phyloP scores from a whole-genome alignment of 176 grass and related monocot genomes.

The Oryza nivara region DNA sequence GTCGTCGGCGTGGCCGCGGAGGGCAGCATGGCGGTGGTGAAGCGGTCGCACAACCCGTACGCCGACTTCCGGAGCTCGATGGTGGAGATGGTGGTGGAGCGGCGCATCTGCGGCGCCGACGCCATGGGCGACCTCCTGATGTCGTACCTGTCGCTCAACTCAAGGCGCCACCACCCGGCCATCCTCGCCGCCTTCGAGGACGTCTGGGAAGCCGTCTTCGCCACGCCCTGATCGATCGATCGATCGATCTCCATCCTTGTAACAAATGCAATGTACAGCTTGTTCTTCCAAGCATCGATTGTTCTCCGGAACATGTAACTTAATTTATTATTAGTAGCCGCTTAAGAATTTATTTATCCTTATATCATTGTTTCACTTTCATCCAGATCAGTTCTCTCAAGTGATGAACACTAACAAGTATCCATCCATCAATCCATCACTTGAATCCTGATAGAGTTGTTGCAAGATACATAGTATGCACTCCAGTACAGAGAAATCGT shows the following conservation, averaged over 20 bases:
- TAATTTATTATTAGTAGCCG: background rate
- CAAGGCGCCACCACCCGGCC: conserved; percentile 58
- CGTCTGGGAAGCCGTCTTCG: conserved; percentile 62
- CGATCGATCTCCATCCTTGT: background rate
- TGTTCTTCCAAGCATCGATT: background rate
- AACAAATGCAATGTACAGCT: background rate
- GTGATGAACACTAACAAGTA: background rate
- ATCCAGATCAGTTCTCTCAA: background rate
- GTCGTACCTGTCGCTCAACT: conserved; percentile 69
- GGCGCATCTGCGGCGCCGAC: conserved; percentile 38
- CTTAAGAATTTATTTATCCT: no score
- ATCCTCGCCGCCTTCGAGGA: conserved; percentile 78
- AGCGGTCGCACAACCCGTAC: conserved; percentile 67
- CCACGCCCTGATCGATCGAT: background rate
- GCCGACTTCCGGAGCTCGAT: conserved; percentile 81
- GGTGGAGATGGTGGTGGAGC: conserved; percentile 75
- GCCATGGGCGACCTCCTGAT: conserved; percentile 60
- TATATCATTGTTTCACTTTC: no score
- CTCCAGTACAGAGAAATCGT: background rate
- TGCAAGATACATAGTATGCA: no score
- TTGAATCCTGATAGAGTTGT: no score
- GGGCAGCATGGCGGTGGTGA: conserved; percentile 57
- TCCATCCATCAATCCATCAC: background rate
- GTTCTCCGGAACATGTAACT: background rate
- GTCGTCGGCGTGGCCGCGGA: background rate